phyloP scores from a whole-genome alignment of 2,329 filamentous ascomycete genomes.

The Clonostachys sp. region DNA sequence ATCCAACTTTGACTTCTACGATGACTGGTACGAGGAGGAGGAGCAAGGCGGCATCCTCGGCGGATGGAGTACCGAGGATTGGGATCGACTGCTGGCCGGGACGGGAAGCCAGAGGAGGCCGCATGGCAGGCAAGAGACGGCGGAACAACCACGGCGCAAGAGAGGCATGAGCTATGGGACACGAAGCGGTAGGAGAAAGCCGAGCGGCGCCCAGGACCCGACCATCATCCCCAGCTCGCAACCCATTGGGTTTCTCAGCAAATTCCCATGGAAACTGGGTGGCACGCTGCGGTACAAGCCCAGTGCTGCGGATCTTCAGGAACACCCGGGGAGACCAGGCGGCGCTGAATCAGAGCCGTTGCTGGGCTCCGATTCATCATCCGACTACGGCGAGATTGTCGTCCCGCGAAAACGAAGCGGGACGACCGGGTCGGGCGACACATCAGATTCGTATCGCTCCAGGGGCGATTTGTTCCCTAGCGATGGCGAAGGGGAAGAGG shows the following conservation, averaged over 20 bases:
- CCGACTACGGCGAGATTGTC: slow-evolving; percentile 18
- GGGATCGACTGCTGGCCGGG: slow-evolving; percentile 76
- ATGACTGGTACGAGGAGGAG: slow-evolving; percentile 80
- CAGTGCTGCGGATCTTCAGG: slow-evolving; percentile 83
- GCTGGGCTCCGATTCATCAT: slow-evolving; percentile 36
- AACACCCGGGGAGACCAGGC: slow-evolving; percentile 62
- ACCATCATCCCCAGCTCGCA: slow-evolving; percentile 88
- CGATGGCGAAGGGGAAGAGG: slow-evolving; percentile 80
- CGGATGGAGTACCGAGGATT: slow-evolving; percentile 76
- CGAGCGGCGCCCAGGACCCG: slow-evolving; percentile 57
- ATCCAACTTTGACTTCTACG: slow-evolving; percentile 93
- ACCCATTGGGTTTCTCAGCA: slow-evolving; percentile 77
- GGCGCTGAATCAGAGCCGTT: slow-evolving; percentile 65
- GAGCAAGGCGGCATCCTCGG: slow-evolving; percentile 51
- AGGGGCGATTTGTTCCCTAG: slow-evolving; percentile 88
- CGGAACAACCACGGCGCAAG: slow-evolving; percentile 66
- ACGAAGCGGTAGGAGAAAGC: slow-evolving; percentile 45
- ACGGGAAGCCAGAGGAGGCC: slow-evolving; percentile 45
- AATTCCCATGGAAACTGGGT: slow-evolving; percentile 80
- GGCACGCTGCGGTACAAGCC: slow-evolving; percentile 83
- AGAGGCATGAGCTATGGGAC: slow-evolving; percentile 89
- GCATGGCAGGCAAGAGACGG: slow-evolving; percentile 20
- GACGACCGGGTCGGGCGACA: slow-evolving; percentile 75
- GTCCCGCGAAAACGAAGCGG: slow-evolving; percentile 59
- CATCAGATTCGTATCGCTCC: slow-evolving; percentile 81